Conservation (phyloP, 139 green algal genomes). For the Haematococcus lacustris region DNA sequence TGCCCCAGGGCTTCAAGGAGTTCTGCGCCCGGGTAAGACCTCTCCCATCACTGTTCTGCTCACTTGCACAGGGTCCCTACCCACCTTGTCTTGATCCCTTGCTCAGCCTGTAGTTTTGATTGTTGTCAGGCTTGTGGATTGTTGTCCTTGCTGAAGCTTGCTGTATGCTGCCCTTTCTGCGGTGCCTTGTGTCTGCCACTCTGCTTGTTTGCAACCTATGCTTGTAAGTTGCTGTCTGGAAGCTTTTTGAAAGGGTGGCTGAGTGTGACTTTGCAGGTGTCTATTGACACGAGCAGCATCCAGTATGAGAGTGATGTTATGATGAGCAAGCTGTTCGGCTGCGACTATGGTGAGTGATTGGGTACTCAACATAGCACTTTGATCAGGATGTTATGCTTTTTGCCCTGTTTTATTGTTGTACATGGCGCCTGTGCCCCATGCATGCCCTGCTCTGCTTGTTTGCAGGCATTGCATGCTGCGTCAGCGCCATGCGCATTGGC, state of each 20-base stretch:
- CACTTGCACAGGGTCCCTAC: no score
- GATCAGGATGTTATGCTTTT: neutral
- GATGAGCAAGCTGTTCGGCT: constrained; percentile 52
- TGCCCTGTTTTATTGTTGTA: no score
- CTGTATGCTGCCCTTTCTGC: no score
- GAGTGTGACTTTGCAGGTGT: constrained; percentile 12
- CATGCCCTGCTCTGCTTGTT: neutral
- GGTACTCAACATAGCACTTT: neutral
- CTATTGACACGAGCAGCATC: constrained; percentile 50
- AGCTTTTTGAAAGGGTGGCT: no score
- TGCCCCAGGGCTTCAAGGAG: constrained; percentile 63
- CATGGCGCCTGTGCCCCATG: neutral
- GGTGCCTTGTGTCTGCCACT: no score
- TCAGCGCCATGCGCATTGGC: constrained; percentile 62
- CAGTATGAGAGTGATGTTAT: constrained; percentile 68
- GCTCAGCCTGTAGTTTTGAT: no score
- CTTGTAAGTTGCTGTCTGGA: no score
- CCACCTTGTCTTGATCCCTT: no score
- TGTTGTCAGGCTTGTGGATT: no score
- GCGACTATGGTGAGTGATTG: constrained; percentile 39
- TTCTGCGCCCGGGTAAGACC: constrained; percentile 42
- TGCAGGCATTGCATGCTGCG: constrained; percentile 63
- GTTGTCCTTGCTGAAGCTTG: no score
- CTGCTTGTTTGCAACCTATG: no score
- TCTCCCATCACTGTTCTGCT: neutral